phyloP scores from a whole-genome alignment of 2,329 filamentous ascomycete genomes.

The Raffaelea ambrosiae region DNA sequence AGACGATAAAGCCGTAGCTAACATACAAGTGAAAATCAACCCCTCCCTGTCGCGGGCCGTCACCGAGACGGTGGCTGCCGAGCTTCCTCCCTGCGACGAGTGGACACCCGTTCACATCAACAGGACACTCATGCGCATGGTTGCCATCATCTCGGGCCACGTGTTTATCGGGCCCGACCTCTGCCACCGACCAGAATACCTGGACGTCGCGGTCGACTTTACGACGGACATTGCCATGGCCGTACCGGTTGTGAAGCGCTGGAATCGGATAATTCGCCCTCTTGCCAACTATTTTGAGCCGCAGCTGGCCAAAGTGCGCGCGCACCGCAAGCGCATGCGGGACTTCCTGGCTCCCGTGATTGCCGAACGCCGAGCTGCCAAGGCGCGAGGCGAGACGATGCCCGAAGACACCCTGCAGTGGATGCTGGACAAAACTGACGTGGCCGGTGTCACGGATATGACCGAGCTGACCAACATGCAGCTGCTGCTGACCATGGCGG shows the following conservation, averaged over 20 bases:
- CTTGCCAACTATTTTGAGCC: slow-evolving; percentile 1
- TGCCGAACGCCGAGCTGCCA: slow-evolving; percentile 1
- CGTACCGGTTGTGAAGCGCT: slow-evolving; percentile 17
- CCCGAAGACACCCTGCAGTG: slow-evolving; percentile 41
- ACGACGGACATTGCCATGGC: slow-evolving; percentile 30
- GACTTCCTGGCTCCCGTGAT: slow-evolving; percentile 26
- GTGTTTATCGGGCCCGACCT: slow-evolving; percentile 39
- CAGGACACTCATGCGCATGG: slow-evolving; percentile 31
- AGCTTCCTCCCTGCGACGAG: slow-evolving; percentile 26
- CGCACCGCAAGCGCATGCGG: background rate
- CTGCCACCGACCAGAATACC: slow-evolving; percentile 33
- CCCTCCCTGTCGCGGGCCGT: background rate
- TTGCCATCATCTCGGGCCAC: slow-evolving; percentile 36
- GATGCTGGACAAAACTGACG: slow-evolving; percentile 29
- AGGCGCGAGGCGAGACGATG: slow-evolving; percentile 16
- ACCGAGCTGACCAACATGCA: slow-evolving; percentile 31
- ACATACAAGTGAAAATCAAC: slow-evolving; percentile 2
- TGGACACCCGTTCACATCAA: slow-evolving; percentile 33
- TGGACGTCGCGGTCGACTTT: slow-evolving; percentile 37
- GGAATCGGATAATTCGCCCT: slow-evolving; percentile 11
- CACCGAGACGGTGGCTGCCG: slow-evolving; percentile 9
- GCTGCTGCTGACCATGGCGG: slow-evolving; percentile 35
- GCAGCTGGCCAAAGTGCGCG: slow-evolving; percentile 3
- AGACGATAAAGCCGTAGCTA: too few species aligned
- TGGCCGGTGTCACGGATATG: slow-evolving; percentile 22